Conservation (phyloP, 169 alveolate genomes). For the Plasmodium gaboni region DNA sequence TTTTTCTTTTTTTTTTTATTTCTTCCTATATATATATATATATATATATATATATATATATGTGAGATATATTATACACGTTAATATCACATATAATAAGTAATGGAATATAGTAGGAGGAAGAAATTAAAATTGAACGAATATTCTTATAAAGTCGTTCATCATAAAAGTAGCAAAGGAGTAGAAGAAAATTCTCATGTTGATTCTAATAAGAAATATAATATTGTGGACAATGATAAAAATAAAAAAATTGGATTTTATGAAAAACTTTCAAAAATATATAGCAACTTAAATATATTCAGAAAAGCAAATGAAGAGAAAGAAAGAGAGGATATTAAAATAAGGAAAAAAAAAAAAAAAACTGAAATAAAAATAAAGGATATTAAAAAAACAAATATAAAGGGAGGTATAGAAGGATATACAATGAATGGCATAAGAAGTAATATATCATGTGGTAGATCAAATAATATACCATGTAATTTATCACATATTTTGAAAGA, state of each 20-base stretch:
- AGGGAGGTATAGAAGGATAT: slow-evolving; percentile 10
- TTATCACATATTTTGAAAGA: background rate
- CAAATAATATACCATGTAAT: too few relatives aligned
- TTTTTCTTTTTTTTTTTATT: too few relatives aligned
- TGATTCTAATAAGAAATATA: background rate
- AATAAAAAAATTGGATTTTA: slow-evolving; percentile 33
- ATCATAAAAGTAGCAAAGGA: background rate
- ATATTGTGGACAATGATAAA: background rate
- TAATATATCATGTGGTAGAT: too few relatives aligned
- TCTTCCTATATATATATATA: too few relatives aligned
- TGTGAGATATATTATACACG: too few relatives aligned
- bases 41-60: too few relatives aligned
- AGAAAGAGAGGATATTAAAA: background rate
- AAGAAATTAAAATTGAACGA: slow-evolving; percentile 17
- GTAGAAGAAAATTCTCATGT: background rate
- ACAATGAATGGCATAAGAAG: background rate
- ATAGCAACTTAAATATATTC: background rate
- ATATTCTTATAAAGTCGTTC: background rate
- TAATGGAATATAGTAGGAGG: background rate
- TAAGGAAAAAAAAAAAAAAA: background rate
- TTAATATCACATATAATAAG: too few relatives aligned
- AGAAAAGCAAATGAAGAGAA: slow-evolving; percentile 8
- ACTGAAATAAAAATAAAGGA: background rate
- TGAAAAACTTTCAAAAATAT: slow-evolving; percentile 39
- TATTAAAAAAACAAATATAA: background rate